Base-by-base conservation (phyloP, 73 alveolate species). In the Diophrys appendiculata region DNA sequence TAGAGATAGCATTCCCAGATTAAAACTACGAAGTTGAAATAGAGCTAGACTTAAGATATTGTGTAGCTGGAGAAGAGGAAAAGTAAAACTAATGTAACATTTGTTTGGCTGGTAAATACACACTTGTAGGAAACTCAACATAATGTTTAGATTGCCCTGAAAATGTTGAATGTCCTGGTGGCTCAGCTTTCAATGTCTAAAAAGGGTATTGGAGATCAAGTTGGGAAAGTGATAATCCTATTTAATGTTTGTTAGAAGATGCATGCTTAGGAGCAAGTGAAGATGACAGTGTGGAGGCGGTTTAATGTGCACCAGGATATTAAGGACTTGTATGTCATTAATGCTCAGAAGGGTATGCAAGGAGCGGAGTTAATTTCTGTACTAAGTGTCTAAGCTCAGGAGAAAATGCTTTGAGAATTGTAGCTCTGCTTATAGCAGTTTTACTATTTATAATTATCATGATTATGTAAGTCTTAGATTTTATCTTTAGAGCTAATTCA, bases 101-200 rank as follows among this genome's bases (percentile, higher is more conserved):
- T 29, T 82, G 90, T 55, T 65, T 72, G n/a, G 65, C 25, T 1
- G 90, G 90, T 1, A 82, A 32, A 27, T 82, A 70, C 33, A 56
- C 90, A 1, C 67, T 73, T 13, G 67, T 31, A 0, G 64, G 55
- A 0, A 73, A 73, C 65, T 31, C 80, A 2, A 18, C 83, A 2
- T 56, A 81, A 8, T 83, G 92, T 83, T 5, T 27, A 26, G 65
- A 76, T 29, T 83, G 92, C 56, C 87, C 87, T 22, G 29, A n/a
- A 30, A 32, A 70, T 53, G 87, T 87, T 0, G n/a, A 30, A 24
- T 83, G 92, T 77, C 88, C 87, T 1, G 92, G 92, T 35, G 92
- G 92, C 1, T 54, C 33, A 76, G 76, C 52, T 2, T 26, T 83
- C 13, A 73, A 68, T 34, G 92, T 83, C 23, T 28, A 76, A 1